Evolutionary conservation across 2,329 filamentous ascomycete species (phyloP).

Genomic region (Trichoderma lentiforme): DNA sequence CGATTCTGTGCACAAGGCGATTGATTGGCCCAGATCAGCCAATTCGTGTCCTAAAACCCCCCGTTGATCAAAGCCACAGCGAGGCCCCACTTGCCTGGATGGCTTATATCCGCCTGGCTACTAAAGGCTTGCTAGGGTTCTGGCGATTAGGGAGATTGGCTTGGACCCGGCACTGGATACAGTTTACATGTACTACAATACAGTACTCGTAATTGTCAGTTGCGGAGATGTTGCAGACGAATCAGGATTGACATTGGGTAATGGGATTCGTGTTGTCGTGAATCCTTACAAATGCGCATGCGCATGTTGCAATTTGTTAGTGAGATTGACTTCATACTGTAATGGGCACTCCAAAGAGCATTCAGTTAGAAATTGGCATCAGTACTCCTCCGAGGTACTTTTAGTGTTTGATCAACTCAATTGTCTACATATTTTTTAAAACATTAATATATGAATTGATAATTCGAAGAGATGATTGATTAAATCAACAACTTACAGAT

Average conservation of each 20-base stretch:
- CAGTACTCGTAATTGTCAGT: neutral
- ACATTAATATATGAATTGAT: neutral
- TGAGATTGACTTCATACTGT: neutral
- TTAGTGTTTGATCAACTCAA: neutral
- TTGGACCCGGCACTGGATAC: neutral
- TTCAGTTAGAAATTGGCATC: too few species aligned
- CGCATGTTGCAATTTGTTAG: neutral
- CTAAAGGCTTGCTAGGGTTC: neutral
- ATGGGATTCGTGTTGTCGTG: neutral
- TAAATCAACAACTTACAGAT: neutral
- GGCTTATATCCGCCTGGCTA: neutral
- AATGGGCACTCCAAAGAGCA: too few species aligned
- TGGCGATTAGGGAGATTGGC: neutral
- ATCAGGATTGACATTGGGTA: neutral
- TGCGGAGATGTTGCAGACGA: neutral
- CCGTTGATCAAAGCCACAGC: slow-evolving; percentile 2
- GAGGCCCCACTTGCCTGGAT: neutral
- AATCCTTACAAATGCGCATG: neutral
- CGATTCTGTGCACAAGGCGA: slow-evolving; percentile 7
- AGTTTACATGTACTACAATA: neutral
- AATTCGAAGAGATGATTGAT: neutral
- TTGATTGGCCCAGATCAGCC: slow-evolving; percentile 17
- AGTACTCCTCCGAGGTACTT: too few species aligned
- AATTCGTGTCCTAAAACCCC: slow-evolving; percentile 17
- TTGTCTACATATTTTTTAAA: neutral